phyloP scores from a whole-genome alignment of 2,329 filamentous ascomycete genomes.

The Daldinia eschscholtzii region DNA sequence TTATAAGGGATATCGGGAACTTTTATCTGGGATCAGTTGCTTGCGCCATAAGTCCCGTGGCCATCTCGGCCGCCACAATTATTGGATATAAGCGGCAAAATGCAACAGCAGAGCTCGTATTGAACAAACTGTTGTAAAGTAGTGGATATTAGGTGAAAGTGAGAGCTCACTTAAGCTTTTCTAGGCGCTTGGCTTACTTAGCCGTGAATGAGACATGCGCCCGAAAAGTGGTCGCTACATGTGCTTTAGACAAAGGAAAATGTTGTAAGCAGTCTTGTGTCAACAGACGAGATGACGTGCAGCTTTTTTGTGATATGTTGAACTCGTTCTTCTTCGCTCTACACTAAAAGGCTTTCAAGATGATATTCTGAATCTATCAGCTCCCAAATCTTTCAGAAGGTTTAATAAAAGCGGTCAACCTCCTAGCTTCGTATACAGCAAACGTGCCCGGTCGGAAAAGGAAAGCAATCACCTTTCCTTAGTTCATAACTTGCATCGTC shows the following conservation, averaged over 20 bases:
- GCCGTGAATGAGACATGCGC: not conserved
- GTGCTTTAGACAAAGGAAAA: not conserved
- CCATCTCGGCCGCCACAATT: constrained; percentile 24
- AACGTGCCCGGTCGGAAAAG: not conserved
- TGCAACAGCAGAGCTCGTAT: constrained; percentile 39
- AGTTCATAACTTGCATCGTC: constrained; percentile 5
- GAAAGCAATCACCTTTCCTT: constrained; percentile 13
- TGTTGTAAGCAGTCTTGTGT: constrained; percentile 1
- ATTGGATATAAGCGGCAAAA: constrained; percentile 29
- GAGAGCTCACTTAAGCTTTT: constrained; percentile 7
- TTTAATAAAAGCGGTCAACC: not conserved
- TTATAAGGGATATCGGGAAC: constrained; percentile 2
- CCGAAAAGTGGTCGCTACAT: not conserved
- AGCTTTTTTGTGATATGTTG: constrained; percentile 18
- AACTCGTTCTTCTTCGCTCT: constrained; percentile 13
- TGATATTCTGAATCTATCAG: constrained; percentile 15
- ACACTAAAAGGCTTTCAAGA: constrained; percentile 22
- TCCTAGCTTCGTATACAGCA: not conserved
- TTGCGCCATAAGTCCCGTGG: constrained; percentile 23
- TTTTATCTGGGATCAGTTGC: constrained; percentile 2
- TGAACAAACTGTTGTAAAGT: constrained; percentile 19
- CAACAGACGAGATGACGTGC: constrained; percentile 8
- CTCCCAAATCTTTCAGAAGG: not conserved
- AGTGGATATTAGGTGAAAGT: not conserved
- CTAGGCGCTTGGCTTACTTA: not conserved